Percentiles rank a stretch among this genome's conserved stretches.
Evolutionary conservation across 2,329 filamentous ascomycete genomes (phyloP).

Genomic region (Ophiostoma novo-ulmi): DNA sequence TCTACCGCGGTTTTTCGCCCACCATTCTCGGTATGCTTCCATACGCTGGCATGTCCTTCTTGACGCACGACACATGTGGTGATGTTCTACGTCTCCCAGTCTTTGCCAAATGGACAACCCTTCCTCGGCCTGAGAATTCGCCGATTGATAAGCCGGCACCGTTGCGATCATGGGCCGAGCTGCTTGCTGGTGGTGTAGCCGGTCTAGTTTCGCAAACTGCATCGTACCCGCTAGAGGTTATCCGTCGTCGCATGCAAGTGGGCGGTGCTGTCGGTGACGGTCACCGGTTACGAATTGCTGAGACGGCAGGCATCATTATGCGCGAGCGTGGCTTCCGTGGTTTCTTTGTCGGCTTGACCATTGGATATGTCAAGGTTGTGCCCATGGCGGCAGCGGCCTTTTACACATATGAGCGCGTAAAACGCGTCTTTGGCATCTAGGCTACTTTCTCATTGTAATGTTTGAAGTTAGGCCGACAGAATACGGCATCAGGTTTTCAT

Average conservation of each 20-base stretch:
- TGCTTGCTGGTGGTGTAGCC: conserved; percentile 76
- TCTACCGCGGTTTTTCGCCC: conserved; percentile 89
- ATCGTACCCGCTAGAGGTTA: conserved; percentile 90
- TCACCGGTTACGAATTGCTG: conserved; percentile 66
- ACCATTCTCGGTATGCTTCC: conserved; percentile 93
- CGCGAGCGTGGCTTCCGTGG: conserved; percentile 70
- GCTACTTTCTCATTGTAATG: no score
- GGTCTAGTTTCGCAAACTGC: conserved; percentile 86
- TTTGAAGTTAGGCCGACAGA: background rate
- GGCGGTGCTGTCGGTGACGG: conserved; percentile 91
- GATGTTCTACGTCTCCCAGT: conserved; percentile 70
- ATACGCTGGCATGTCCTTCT: conserved; percentile 91
- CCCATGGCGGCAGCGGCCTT: conserved; percentile 75
- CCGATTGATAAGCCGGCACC: conserved; percentile 61
- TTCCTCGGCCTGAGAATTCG: conserved; percentile 52
- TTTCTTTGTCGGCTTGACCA: conserved; percentile 88
- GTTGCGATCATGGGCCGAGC: conserved; percentile 79
- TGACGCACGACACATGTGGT: conserved; percentile 86
- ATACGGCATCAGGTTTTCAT: background rate
- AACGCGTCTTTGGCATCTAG: conserved; percentile 57
- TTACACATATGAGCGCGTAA: conserved; percentile 61
- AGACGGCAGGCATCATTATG: conserved; percentile 72
- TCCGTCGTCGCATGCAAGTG: conserved; percentile 91
- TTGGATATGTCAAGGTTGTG: conserved; percentile 91
- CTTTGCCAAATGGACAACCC: conserved; percentile 67